Conservation (phyloP, 78 protist species). For the Dictyostelium capitatum region DNA sequence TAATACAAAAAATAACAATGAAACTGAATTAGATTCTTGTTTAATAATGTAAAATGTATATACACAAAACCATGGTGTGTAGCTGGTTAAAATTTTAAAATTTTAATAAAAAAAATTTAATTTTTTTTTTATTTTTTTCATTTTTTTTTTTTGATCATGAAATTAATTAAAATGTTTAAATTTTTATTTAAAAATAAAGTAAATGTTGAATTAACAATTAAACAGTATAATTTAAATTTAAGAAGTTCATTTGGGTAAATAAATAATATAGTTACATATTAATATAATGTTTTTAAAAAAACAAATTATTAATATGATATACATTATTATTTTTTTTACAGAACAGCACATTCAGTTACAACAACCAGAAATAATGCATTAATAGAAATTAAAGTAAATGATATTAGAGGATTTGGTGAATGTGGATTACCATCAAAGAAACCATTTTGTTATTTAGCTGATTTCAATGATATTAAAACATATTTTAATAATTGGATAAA, state of each 20-base stretch:
- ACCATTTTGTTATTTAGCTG: slow-evolving; percentile 70
- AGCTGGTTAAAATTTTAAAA: not conserved
- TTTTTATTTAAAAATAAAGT: slow-evolving; percentile 19
- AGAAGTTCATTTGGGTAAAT: slow-evolving; percentile 75
- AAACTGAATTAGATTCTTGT: not conserved
- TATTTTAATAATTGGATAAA: slow-evolving; percentile 23
- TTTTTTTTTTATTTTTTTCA: not conserved
- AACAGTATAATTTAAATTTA: slow-evolving; percentile 24
- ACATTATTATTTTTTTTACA: not conserved
- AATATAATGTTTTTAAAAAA: not conserved
- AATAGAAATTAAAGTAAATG: slow-evolving; percentile 5
- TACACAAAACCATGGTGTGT: no score
- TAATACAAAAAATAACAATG: not conserved
- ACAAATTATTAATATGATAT: not conserved
- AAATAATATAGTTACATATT: not conserved
- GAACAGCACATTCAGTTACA: slow-evolving; percentile 79
- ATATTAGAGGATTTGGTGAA: slow-evolving; percentile 62
- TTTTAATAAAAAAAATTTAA: not conserved
- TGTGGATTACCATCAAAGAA: slow-evolving; percentile 81
- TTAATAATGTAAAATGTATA: not conserved
- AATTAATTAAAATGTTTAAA: not conserved
- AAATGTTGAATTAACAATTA: slow-evolving; percentile 9
- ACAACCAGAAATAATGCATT: slow-evolving; percentile 66
- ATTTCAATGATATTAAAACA: slow-evolving; percentile 31
- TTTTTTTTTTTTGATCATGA: not conserved